These are phyloP conservation scores for Stagonosporopsis chrysanthemi DNA, from an alignment of 2,329 filamentous ascomycete genomes.

Conservation along the genomic window DNA sequence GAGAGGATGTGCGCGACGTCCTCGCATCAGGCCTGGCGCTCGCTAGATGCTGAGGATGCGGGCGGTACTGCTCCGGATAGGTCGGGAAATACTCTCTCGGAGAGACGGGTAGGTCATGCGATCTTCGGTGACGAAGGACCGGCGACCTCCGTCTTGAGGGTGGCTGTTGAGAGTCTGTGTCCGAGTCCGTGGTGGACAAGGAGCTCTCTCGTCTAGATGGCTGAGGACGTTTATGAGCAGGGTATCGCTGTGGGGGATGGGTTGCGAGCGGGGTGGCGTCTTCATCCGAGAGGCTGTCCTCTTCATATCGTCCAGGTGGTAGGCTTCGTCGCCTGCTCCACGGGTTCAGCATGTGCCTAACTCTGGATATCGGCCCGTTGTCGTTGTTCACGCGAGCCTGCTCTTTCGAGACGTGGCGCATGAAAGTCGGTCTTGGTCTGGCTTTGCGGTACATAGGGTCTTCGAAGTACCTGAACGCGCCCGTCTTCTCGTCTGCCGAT, in stretches of 20 bases:
- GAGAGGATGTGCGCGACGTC: slow-evolving; percentile 27
- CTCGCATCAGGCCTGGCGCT: slow-evolving; percentile 25
- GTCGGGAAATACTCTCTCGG: slow-evolving; percentile 50
- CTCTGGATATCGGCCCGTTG: slow-evolving; percentile 38
- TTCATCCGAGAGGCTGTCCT: slow-evolving; percentile 41
- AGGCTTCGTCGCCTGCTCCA: slow-evolving; percentile 39
- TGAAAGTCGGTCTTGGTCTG: slow-evolving; percentile 53
- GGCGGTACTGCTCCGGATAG: slow-evolving; percentile 42
- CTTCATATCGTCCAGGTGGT: slow-evolving; percentile 35
- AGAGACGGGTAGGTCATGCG: slow-evolving; percentile 52
- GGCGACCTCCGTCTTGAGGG: slow-evolving; percentile 36
- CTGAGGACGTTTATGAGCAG: slow-evolving; percentile 42
- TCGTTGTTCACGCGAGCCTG: slow-evolving; percentile 40
- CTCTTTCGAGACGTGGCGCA: slow-evolving; percentile 49
- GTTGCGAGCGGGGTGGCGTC: slow-evolving; percentile 40
- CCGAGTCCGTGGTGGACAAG: slow-evolving; percentile 42
- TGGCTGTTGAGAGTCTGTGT: slow-evolving; percentile 41
- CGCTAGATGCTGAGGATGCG: slow-evolving; percentile 34
- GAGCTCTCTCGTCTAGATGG: slow-evolving; percentile 45
- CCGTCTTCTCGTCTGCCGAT: slow-evolving; percentile 53
- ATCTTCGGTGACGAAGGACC: slow-evolving; percentile 50
- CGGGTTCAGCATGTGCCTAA: slow-evolving; percentile 48
- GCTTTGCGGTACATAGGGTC: slow-evolving; percentile 59
- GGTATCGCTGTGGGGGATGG: slow-evolving; percentile 32
- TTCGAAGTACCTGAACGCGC: slow-evolving; percentile 58